Conservation (phyloP, 306 rosid genomes). For the Quercus berberidifolia region DNA sequence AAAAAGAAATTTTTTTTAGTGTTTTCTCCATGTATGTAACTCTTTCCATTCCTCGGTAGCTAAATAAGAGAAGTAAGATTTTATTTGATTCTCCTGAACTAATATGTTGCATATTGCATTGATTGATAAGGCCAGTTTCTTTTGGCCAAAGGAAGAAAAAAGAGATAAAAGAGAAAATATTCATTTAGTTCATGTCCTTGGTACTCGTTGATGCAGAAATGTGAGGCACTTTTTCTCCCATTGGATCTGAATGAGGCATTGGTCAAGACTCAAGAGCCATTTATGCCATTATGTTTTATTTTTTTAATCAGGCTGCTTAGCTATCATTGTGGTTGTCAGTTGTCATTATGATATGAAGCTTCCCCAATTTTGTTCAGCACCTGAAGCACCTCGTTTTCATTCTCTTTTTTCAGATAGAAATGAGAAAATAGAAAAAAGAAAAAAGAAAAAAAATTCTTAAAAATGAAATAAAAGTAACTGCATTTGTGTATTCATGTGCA, state of each 20-base stretch:
- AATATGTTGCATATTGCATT: not conserved
- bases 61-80: slow-evolving; percentile 4
- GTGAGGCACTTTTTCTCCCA: no score
- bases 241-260: no score
- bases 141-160: not conserved
- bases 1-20: slow-evolving; percentile 6
- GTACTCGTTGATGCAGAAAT: no score
- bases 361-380: not conserved
- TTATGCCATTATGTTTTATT: no score
- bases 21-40: slow-evolving; percentile 1
- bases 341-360: no score
- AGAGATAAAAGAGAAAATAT: not conserved
- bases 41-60: not conserved
- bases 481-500: no score
- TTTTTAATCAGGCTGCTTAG: no score
- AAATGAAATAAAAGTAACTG: no score
- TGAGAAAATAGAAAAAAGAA: no score
- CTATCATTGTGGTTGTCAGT: no score
- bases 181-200: not conserved
- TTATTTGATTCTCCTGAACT: not conserved
- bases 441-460: no score
- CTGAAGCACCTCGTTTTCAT: not conserved
- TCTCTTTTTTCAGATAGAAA: not conserved
- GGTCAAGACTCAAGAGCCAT: no score
- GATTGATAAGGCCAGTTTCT: not conserved